Base-by-base conservation (phyloP, 805 yeast species). In the Tetrapisispora taiwanensis region DNA sequence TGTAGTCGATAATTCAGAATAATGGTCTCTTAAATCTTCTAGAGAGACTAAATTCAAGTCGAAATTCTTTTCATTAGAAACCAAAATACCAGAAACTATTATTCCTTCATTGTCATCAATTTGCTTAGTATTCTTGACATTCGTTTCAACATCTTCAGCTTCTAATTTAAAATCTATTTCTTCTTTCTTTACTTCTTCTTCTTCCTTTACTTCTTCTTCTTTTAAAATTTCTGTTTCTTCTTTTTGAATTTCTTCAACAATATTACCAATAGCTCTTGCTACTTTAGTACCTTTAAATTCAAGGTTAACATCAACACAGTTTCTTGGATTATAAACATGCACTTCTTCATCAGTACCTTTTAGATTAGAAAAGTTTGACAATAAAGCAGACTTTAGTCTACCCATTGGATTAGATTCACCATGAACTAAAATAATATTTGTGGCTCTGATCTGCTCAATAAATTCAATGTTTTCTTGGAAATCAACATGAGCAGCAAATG, bases 391-490 rank as follows among this genome's bases (percentile, higher is more conserved):
- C 62, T 92, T 92, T 45, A 92, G 67, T 60, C 98, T 79, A 46
- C 97, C 98, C 97, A 92, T 92, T n/a, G 95, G 96, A 55, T 86
- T 88, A 2, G 92, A 79, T 58, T 92, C 99, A 12, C 99, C 99
- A 63, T 92, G 99, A 2, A 92, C 99, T 44, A 92, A 72, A 46
- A 90, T 87, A 48, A 92, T 84, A 44, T 84, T 79, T 47, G 75
- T 75, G 0, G 99, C 95, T 46, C 83, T 82, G 2, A 92, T 86
- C 47, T 79, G 70, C 52, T 89, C 96, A 47, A 92, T 92, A 58
- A 92, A 92, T 45, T 84, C 85, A 1, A 95, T 71, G 54, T 92
- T 92, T 58, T 92, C 96, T 55, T 84, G 87, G 63, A 83, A 92
- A 60, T 92, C 99, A 19, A 92, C 99, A 65, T 92, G 99, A 0